Evolutionary conservation across 345 rosid species (phyloP).

Genomic region (Pistacia vera): DNA sequence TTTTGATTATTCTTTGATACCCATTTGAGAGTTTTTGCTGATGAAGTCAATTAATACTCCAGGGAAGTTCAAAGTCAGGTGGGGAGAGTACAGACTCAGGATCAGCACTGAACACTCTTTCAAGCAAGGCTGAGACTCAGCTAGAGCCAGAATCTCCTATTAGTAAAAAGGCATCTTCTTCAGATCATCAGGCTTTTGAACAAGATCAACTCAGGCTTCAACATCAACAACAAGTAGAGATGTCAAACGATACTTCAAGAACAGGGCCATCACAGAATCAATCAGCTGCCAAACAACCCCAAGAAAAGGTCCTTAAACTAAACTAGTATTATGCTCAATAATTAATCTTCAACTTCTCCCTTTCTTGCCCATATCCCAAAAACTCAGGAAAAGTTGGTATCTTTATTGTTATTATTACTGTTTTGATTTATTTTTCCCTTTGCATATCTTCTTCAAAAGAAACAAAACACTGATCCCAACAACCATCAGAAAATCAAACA

Average conservation of each 20-base stretch:
- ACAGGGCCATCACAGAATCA: slow-evolving; percentile 54
- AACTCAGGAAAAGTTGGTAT: slow-evolving; percentile 40
- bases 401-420: slow-evolving; percentile 35
- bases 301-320: slow-evolving; percentile 72
- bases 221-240: slow-evolving; percentile 23
- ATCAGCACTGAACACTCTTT: slow-evolving; percentile 69
- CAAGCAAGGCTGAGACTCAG: slow-evolving; percentile 72
- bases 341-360: not conserved
- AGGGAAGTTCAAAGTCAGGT: slow-evolving; percentile 90
- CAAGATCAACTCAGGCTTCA: slow-evolving; percentile 32
- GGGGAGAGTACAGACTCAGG: slow-evolving; percentile 90
- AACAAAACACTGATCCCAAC: slow-evolving; percentile 56
- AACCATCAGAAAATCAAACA: slow-evolving; percentile 41
- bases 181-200: slow-evolving; percentile 45
- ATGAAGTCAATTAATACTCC: slow-evolving; percentile 29
- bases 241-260: slow-evolving; percentile 55
- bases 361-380: slow-evolving; percentile 34
- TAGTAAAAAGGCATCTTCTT: slow-evolving; percentile 55
- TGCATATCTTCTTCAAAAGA: slow-evolving; percentile 34
- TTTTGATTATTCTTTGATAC: slow-evolving; percentile 2
- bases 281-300: slow-evolving; percentile 54
- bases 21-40: not conserved
- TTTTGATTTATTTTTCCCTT: slow-evolving; percentile 31
- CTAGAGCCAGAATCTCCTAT: slow-evolving; percentile 81
- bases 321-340: slow-evolving; percentile 24